These are phyloP conservation scores for Phallus indusiatus DNA, from an alignment of 768 basidiomycete species.

Conservation along the genomic window DNA sequence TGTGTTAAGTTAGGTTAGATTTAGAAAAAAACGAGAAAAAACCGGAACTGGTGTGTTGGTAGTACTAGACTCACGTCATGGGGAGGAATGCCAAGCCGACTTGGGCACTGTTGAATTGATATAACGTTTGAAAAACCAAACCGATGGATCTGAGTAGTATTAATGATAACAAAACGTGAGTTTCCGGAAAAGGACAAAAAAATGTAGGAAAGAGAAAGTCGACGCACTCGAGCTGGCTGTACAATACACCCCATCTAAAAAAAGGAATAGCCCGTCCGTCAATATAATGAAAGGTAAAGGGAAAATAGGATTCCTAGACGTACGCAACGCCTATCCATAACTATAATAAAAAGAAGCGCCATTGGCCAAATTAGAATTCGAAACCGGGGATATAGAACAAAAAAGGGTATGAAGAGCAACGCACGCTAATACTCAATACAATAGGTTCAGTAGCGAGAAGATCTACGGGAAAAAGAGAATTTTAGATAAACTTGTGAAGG, in stretches of 20 bases:
- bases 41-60: slow-evolving; percentile 15
- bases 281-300: neutral
- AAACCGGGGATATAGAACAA: neutral
- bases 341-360: slow-evolving; percentile 8
- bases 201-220: neutral
- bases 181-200: neutral
- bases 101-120: slow-evolving; percentile 22
- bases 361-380: too few species aligned
- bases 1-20: slow-evolving; percentile 16
- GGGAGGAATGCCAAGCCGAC: slow-evolving; percentile 24
- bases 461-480: slow-evolving; percentile 27
- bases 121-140: slow-evolving; percentile 22
- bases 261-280: neutral
- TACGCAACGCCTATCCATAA: slow-evolving; percentile 19
- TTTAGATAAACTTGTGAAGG: slow-evolving; percentile 5
- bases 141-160: slow-evolving; percentile 14
- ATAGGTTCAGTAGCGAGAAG: slow-evolving; percentile 65
- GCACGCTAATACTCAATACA: slow-evolving; percentile 63
- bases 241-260: slow-evolving; percentile 25
- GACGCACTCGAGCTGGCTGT: slow-evolving; percentile 21
- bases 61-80: slow-evolving; percentile 18
- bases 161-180: neutral
- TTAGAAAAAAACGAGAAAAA: slow-evolving; percentile 14
- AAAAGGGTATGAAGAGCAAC: slow-evolving; percentile 12
- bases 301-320: neutral